These are phyloP conservation scores for Fusarium sp. DNA, from an alignment of 2,329 filamentous ascomycete genomes.

Conservation along the genomic window DNA sequence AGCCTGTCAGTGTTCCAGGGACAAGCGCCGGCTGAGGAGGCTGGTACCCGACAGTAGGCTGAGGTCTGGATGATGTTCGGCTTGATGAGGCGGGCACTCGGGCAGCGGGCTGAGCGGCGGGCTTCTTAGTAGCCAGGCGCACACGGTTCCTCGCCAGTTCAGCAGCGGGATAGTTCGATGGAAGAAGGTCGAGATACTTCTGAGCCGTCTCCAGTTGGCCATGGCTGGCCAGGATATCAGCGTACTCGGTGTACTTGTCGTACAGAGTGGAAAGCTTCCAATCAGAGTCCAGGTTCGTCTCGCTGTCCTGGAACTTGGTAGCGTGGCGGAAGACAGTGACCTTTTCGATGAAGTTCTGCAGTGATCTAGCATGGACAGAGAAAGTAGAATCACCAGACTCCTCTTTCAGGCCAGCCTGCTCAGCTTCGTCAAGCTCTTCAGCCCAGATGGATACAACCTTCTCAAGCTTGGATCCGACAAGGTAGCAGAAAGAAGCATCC, in stretches of 20 bases:
- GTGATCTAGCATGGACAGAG: conserved; percentile 86
- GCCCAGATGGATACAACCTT: conserved; percentile 98
- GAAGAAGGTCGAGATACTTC: conserved; percentile 90
- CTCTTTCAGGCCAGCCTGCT: conserved; percentile 78
- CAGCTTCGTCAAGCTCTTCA: conserved; percentile 84
- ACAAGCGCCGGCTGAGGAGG: conserved; percentile 53
- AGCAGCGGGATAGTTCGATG: conserved; percentile 83
- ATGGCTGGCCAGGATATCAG: conserved; percentile 91
- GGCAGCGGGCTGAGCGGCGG: conserved; percentile 43
- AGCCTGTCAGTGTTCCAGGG: conserved; percentile 37
- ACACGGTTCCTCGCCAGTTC: conserved; percentile 88
- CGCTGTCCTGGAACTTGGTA: conserved; percentile 86
- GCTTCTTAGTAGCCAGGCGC: conserved; percentile 78
- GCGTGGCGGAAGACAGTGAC: conserved; percentile 96
- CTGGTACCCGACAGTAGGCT: conserved; percentile 59
- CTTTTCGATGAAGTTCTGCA: conserved; percentile 98
- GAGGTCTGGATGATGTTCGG: conserved; percentile 56
- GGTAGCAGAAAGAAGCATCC: conserved; percentile 95
- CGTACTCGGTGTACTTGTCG: conserved; percentile 96
- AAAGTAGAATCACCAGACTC: conserved; percentile 81
- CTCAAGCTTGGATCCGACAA: conserved; percentile 95
- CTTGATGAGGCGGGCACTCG: conserved; percentile 45
- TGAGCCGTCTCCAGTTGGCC: conserved; percentile 88
- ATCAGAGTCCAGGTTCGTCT: conserved; percentile 75
- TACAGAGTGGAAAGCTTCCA: conserved; percentile 94